Evolutionary conservation across 1,139 yeast species (phyloP), one percentile per base, ranked within the genome.

Genomic region (Chernovozyma aurita): DNA sequence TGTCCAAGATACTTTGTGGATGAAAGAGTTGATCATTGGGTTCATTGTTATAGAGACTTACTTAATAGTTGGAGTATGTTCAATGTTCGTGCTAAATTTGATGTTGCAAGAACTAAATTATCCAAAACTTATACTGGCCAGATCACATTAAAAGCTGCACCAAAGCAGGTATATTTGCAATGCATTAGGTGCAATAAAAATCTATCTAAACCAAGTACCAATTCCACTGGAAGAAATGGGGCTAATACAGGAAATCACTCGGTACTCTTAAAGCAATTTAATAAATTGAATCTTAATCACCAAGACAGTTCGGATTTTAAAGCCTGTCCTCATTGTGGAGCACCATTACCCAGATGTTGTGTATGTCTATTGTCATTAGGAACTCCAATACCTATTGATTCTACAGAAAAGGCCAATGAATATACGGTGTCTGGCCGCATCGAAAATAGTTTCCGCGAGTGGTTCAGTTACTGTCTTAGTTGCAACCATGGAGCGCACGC

Each of bases 401-500:
- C 54, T 3, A 34, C 49, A 3, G 61, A 53, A 14, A 41, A 43
- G 26, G 34, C 46, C 12, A 38, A 37, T 16, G 55, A 49, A 24
- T 33, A 27, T 14, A 43, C 52, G 3, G 16, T 42, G 18, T 47
- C 46, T 7, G 47, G 47, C 24, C 48, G 49, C 28, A 59, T 59
- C 31, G 70, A 60, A 35, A 61, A 62, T 31, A 63, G 64, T 40
- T 74, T 78, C 53, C 59, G 72, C 41, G 78, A 80, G 45, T 80
- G 95, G 95, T 88, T 92, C 46, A 85, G 94, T 46, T 87, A 87
- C 58, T 92, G 98, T 53, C 64, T 92, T 44, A 78, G 82, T 20
- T 92, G 97, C 55, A 86, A 84, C 53, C 97, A 92, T 52, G 96
- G 97, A 1, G 80, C 83, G 73, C 98, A 92, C 61, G 90, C 95